Base-by-base conservation (phyloP, 2,329 filamentous ascomycete genomes). In the Alternaria conjuncta region DNA sequence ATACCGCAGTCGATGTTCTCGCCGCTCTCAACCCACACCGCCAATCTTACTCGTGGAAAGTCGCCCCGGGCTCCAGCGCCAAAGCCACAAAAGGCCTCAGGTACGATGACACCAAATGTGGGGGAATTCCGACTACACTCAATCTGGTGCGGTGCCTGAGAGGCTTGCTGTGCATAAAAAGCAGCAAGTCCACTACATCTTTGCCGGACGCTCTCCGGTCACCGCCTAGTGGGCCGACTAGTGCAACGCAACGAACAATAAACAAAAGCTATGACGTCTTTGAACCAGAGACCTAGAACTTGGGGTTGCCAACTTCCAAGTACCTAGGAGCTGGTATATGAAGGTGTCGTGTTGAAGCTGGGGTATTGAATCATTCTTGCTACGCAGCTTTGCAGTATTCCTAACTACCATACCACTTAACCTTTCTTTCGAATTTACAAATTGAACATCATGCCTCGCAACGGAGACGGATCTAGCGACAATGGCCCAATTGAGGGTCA, bases 381-480 rank as follows among this genome's bases (percentile, higher is more conserved):
- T 30, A 30, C 47, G 15, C 25, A 50, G 25, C 9, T 45, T 13
- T 45, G 43, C 0, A 13, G 0, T 36, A 0, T 26, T n/a, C 2
- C 1, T 1, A 28, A 36, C 32, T 13, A 25, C 21, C n/a, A 26
- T 6, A 21, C 23, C 54, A 41, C 6, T 47, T 32, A 23, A 28
- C 7, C 13, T 21, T 51, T 20, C 3, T 55, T 11, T 15, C n/a
- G n/a, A 51, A 45, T 12, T 2, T 23, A 43, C 45, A 1, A 18
- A 32, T 47, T 11, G 10, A 57, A 49, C 45, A 67, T 25, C 6
- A 82, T 82, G 80, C 80, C 80, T 71, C 80, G 79, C 66, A 74
- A 81, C 68, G 79, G 79, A 67, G 78, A 80, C 68, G 79, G 79
- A 67, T 77, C 75, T 58, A 70, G 75, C 21, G 76, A 82, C 75